phyloP scores from a whole-genome alignment of 129 eudicot genomes.

The Artemisia argyi region DNA sequence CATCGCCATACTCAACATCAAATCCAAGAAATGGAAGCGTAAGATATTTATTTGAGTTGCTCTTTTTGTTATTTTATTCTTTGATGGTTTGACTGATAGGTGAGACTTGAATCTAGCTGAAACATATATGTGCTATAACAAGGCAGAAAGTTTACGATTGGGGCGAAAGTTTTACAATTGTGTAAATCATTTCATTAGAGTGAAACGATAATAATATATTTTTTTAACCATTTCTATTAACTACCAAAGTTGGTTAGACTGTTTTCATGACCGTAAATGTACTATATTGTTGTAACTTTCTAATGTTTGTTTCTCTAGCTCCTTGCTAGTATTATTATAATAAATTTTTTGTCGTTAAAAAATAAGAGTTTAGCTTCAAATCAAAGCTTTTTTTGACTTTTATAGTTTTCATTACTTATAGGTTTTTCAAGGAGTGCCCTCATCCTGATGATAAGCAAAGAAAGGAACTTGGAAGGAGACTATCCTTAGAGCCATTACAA shows the following conservation, averaged over 20 bases:
- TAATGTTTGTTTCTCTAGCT: no score
- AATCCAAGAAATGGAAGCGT: slow-evolving; percentile 94
- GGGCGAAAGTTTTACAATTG: no score
- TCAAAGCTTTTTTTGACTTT: no score
- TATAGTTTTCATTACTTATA: slow-evolving; percentile 15
- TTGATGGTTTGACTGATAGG: background rate
- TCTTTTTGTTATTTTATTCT: background rate
- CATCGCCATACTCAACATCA: slow-evolving; percentile 98
- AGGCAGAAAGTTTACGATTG: no score
- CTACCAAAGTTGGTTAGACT: no score
- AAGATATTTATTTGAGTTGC: slow-evolving; percentile 13
- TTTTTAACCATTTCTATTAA: no score
- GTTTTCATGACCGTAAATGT: no score
- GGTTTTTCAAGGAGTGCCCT: slow-evolving; percentile 95
- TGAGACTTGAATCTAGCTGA: slow-evolving; percentile 8
- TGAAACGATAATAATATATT: no score
- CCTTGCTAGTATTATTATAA: background rate
- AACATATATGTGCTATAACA: background rate
- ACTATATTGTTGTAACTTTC: no score
- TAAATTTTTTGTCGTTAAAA: background rate
- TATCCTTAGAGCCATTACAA: slow-evolving; percentile 84
- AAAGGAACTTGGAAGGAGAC: slow-evolving; percentile 91
- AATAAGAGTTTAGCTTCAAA: no score
- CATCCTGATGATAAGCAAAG: slow-evolving; percentile 99
- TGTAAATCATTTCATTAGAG: no score